Evolutionary conservation across 495 filamentous ascomycete species (phyloP), one percentile per base, ranked within the genome.

Genomic region (Penicilliopsis zonata): DNA sequence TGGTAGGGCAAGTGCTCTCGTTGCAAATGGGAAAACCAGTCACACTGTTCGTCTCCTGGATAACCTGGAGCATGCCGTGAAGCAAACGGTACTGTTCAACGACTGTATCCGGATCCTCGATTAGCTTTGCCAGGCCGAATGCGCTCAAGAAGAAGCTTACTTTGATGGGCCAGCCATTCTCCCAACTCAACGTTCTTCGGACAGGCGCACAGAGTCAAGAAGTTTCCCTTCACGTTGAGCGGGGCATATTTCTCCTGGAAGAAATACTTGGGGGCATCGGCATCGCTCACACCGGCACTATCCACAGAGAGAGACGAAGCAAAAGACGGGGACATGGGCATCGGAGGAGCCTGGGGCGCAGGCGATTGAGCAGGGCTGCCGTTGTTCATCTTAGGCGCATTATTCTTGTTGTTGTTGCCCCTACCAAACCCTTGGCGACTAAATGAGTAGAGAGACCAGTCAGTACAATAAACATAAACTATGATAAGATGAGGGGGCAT

Each of bases 121-220:
- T 14, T 19, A 18, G 3, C 9, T 12, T 12, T 31, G 12, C 12
- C 12, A 5, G 10, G 15, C 22, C 13, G 17, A 17, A 18, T 21
- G 13, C 7, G 6, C 9, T 33, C 6, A 34, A 7, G 28, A 27
- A n/a, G 30, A 27, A 14, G 47, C 65, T 57, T 64, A 92, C 87
- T 79, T 72, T 94, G 87, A 57, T 94, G 86, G 33, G 86, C 86
- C 38, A 93, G 61, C 87, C 87, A 95, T 49, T 95, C 87, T 19
- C 85, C 86, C 38, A 82, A 69, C 51, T 94, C 87, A 17, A 94
- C 80, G 31, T 84, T 79, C 53, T 82, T 82, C 6, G 87, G 87
- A 49, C 82, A 81, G 31, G 82, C 82, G 43, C 85, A 88, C 26
- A 95, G 59, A 13, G 87, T 94, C 80, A 92, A 84, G 52, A 94